Percentiles rank a stretch among this genome's conserved stretches.
These are phyloP conservation scores for Ogataea henricii DNA, from an alignment of 805 yeast species.

Conservation along the genomic window DNA sequence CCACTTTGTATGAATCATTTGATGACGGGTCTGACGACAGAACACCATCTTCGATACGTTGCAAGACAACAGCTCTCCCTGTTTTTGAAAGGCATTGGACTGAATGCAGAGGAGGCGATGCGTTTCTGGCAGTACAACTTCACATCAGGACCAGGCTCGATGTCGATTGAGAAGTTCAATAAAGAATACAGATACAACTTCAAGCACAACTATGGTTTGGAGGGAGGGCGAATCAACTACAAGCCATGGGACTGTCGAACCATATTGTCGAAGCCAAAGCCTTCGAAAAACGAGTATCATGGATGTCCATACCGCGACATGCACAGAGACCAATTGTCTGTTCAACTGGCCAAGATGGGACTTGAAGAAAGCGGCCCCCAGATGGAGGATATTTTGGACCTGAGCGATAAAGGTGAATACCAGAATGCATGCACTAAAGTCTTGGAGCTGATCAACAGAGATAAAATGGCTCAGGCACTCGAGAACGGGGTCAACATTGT, in stretches of 20 bases:
- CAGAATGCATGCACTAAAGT: conserved; percentile 90
- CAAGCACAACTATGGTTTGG: conserved; percentile 87
- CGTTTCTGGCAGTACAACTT: conserved; percentile 82
- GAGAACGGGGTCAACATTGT: conserved; percentile 46
- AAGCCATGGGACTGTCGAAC: conserved; percentile 84
- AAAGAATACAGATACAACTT: conserved; percentile 89
- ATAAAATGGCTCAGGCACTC: conserved; percentile 38
- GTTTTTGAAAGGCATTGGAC: conserved; percentile 88
- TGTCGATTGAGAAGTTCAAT: conserved; percentile 73
- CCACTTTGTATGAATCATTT: conserved; percentile 66
- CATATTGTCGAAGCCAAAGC: conserved; percentile 71
- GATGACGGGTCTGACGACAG: conserved; percentile 63
- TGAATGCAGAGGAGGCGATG: conserved; percentile 83
- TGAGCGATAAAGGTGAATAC: conserved; percentile 67
- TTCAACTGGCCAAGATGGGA: conserved; percentile 63
- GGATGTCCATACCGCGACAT: conserved; percentile 93
- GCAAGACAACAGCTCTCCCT: conserved; percentile 86
- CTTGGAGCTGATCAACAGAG: conserved; percentile 69
- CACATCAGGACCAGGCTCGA: conserved; percentile 48
- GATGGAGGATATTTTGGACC: conserved; percentile 62
- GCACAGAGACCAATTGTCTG: conserved; percentile 59
- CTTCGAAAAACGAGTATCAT: conserved; percentile 68
- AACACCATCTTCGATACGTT: conserved; percentile 75
- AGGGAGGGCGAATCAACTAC: conserved; percentile 85
- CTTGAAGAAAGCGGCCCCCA: conserved; percentile 52